Evolutionary conservation across 805 yeast genomes (phyloP).

Genomic region (Saccharomycopsis sp.): DNA sequence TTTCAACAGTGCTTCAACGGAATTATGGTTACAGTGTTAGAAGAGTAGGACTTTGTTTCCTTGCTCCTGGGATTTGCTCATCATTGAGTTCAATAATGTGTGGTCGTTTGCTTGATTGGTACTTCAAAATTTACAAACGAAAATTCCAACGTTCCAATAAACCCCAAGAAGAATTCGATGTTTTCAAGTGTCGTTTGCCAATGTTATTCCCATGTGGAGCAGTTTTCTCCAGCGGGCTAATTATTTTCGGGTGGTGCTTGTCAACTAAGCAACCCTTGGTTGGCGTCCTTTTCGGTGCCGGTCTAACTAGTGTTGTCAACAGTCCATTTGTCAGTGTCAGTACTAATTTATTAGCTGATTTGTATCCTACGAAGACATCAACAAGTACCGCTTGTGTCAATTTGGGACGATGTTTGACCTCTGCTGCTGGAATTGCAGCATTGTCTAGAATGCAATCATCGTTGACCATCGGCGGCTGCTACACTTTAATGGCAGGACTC

Average conservation of each 20-base stretch:
- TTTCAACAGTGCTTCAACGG: slow-evolving; percentile 46
- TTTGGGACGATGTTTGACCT: slow-evolving; percentile 61
- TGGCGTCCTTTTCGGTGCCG: slow-evolving; percentile 42
- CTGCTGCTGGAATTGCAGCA: slow-evolving; percentile 66
- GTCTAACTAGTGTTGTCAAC: slow-evolving; percentile 51
- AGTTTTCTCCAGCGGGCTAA: slow-evolving; percentile 29
- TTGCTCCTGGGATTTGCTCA: slow-evolving; percentile 69
- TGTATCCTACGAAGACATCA: slow-evolving; percentile 63
- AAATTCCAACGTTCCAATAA: slow-evolving; percentile 22
- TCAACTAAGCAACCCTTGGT: slow-evolving; percentile 25
- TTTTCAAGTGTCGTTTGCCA: slow-evolving; percentile 12
- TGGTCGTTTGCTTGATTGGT: slow-evolving; percentile 51
- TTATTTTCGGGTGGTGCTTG: slow-evolving; percentile 72
- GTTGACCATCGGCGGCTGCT: slow-evolving; percentile 70
- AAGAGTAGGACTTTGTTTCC: slow-evolving; percentile 62
- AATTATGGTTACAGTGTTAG: slow-evolving; percentile 45
- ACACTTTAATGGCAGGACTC: slow-evolving; percentile 59
- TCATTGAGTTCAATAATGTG: slow-evolving; percentile 50
- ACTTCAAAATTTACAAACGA: slow-evolving; percentile 32
- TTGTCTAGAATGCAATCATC: slow-evolving; percentile 49
- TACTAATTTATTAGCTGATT: slow-evolving; percentile 67
- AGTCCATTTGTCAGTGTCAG: slow-evolving; percentile 50
- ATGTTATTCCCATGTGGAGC: slow-evolving; percentile 12
- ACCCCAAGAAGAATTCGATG: slow-evolving; percentile 9
- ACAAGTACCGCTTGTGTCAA: slow-evolving; percentile 71